Conservation (phyloP, 768 basidiomycete genomes). For the Tricholoma flavovirens region DNA sequence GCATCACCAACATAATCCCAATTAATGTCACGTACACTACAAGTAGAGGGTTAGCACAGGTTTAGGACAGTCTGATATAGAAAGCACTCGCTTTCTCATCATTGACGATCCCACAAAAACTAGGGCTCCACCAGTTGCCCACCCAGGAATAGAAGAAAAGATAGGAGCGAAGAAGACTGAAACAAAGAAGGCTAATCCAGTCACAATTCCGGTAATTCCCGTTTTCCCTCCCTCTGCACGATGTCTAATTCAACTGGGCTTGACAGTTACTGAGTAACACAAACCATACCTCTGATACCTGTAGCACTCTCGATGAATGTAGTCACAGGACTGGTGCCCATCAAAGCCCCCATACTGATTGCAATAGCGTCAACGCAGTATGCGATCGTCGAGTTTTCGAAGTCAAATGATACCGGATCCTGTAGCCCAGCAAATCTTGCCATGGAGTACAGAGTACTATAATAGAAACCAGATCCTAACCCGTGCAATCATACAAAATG, state of each 20-base stretch:
- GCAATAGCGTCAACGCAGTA: slow-evolving; percentile 81
- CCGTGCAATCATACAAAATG: not conserved
- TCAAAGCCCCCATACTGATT: slow-evolving; percentile 75
- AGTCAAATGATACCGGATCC: slow-evolving; percentile 81
- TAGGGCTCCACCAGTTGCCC: slow-evolving; percentile 85
- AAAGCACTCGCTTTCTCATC: slow-evolving; percentile 63
- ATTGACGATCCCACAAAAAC: slow-evolving; percentile 82
- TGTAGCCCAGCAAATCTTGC: slow-evolving; percentile 87
- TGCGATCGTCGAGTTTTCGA: slow-evolving; percentile 76
- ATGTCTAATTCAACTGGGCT: not conserved
- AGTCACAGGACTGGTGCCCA: slow-evolving; percentile 81
- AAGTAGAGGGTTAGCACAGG: not conserved
- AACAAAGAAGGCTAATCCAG: slow-evolving; percentile 73
- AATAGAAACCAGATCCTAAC: slow-evolving; percentile 19
- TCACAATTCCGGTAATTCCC: slow-evolving; percentile 70
- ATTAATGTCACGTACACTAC: slow-evolving; percentile 74
- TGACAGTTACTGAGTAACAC: not conserved
- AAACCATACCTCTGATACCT: slow-evolving; percentile 56
- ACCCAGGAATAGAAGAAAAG: slow-evolving; percentile 80
- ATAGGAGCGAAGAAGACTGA: slow-evolving; percentile 89
- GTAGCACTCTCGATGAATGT: slow-evolving; percentile 81
- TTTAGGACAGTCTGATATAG: not conserved
- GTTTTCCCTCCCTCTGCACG: slow-evolving; percentile 78
- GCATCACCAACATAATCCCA: slow-evolving; percentile 86
- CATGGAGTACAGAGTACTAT: slow-evolving; percentile 83